phyloP scores from a whole-genome alignment of 352 stramenopile genomes.

The Saprolegnia diclina region DNA sequence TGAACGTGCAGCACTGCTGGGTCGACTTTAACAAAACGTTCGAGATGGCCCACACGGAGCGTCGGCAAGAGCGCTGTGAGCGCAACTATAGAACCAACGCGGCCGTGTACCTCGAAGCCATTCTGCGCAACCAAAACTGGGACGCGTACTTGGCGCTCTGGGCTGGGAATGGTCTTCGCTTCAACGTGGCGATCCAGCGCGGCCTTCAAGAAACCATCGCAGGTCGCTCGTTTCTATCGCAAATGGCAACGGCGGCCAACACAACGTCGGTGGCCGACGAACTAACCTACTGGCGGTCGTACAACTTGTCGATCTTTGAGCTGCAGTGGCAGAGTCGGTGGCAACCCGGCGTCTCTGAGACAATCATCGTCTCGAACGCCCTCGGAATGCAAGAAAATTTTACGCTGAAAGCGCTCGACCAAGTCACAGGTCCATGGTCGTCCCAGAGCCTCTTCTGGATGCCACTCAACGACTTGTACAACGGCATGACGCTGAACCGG shows the following conservation, averaged over 20 bases:
- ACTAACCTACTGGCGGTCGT: constrained; percentile 1
- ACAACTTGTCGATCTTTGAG: neutral
- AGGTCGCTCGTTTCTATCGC: neutral
- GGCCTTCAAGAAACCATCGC: neutral
- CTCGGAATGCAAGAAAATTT: constrained; percentile 3
- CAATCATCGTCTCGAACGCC: constrained; percentile 1
- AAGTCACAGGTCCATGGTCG: constrained; percentile 12
- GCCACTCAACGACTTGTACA: constrained; percentile 8
- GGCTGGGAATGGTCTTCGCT: neutral
- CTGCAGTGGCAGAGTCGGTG: constrained; percentile 10
- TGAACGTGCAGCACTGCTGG: constrained; percentile 19
- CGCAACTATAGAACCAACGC: neutral
- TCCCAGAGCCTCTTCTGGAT: neutral
- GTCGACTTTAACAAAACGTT: constrained; percentile 19
- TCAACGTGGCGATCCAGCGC: constrained; percentile 1
- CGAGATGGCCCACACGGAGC: constrained; percentile 17
- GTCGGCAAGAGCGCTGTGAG: neutral
- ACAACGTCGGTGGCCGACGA: constrained; percentile 10
- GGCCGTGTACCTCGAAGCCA: constrained; percentile 15
- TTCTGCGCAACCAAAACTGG: constrained; percentile 3
- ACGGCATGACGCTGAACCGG: constrained; percentile 10
- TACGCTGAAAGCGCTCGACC: neutral
- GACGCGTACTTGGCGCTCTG: neutral
- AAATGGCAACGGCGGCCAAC: neutral
- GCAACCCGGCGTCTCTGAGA: neutral